phyloP scores from a whole-genome alignment of 73 alveolate genomes.

The Blepharisma stoltei region DNA sequence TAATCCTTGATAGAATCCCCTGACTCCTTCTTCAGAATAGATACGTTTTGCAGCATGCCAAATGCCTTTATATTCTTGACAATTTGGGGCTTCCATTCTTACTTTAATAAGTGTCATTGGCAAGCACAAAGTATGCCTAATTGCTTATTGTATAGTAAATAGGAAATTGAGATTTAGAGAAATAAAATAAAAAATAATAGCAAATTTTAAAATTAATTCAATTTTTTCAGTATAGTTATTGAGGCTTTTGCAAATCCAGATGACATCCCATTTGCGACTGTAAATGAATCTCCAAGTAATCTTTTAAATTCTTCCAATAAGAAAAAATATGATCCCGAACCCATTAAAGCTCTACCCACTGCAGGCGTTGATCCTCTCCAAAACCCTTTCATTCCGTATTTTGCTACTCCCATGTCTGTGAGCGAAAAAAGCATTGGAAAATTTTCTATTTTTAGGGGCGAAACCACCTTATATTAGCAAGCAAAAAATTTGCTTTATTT shows the following conservation, averaged over 20 bases:
- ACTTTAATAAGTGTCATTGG: constrained; percentile 62
- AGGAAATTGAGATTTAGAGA: too few relatives aligned
- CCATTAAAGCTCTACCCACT: background rate
- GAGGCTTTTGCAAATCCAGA: constrained; percentile 41
- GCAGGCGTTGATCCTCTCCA: constrained; percentile 25
- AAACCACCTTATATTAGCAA: too few relatives aligned
- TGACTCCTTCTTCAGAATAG: constrained; percentile 34
- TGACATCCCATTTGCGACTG: background rate
- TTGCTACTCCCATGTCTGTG: too few relatives aligned
- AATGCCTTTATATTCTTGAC: constrained; percentile 33
- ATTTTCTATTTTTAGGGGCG: too few relatives aligned
- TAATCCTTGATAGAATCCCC: constrained; percentile 51
- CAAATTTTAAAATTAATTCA: too few relatives aligned
- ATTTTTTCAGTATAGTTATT: too few relatives aligned
- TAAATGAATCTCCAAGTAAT: too few relatives aligned
- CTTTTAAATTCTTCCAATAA: constrained; percentile 18
- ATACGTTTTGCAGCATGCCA: constrained; percentile 44
- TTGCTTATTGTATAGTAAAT: too few relatives aligned
- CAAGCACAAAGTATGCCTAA: constrained; percentile 25
- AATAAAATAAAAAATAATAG: too few relatives aligned
- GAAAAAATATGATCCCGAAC: background rate
- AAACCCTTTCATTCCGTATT: background rate
- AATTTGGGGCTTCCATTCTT: constrained; percentile 52
- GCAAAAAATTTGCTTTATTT: too few relatives aligned
- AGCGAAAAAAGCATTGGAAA: too few relatives aligned